Evolutionary conservation across 805 yeast genomes (phyloP).

Genomic region (Saccharomycopsis sp.): DNA sequence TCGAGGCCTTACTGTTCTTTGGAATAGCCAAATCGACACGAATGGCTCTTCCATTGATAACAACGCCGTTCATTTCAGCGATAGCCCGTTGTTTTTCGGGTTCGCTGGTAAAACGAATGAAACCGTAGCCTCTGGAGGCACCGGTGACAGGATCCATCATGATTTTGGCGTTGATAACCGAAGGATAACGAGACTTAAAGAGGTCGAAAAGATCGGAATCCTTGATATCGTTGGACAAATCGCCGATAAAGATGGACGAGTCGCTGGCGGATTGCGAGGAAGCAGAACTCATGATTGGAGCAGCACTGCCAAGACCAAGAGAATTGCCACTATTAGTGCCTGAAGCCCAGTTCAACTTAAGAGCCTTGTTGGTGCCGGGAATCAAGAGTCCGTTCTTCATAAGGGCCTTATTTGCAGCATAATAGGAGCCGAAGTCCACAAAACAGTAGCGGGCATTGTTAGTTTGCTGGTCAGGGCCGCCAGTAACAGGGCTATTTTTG

Average conservation of each 20-base stretch:
- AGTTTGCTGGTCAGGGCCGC: conserved; percentile 26
- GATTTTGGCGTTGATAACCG: conserved; percentile 69
- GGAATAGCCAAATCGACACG: conserved; percentile 68
- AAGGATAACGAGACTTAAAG: conserved; percentile 64
- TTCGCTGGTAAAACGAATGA: conserved; percentile 66
- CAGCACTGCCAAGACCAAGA: conserved; percentile 9
- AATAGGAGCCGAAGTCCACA: conserved; percentile 58
- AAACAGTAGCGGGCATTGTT: conserved; percentile 73
- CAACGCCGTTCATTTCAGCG: conserved; percentile 73
- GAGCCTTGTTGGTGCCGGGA: conserved; percentile 51
- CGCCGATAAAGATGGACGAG: conserved; percentile 79
- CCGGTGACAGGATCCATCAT: conserved; percentile 70
- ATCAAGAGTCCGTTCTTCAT: conserved; percentile 61
- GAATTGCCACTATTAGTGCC: conserved; percentile 29
- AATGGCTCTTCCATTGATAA: conserved; percentile 67
- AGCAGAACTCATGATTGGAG: background rate
- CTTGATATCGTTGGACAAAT: conserved; percentile 64
- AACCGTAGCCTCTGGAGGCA: conserved; percentile 79
- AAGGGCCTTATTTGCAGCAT: conserved; percentile 60
- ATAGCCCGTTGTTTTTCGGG: conserved; percentile 68
- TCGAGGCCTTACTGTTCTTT: conserved; percentile 29
- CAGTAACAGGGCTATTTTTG: conserved; percentile 33
- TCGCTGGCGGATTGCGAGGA: conserved; percentile 30
- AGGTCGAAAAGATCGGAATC: conserved; percentile 59
- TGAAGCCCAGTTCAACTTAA: conserved; percentile 80